Evolutionary conservation across 805 yeast genomes (phyloP).

Genomic region (Candida silvicultrix): DNA sequence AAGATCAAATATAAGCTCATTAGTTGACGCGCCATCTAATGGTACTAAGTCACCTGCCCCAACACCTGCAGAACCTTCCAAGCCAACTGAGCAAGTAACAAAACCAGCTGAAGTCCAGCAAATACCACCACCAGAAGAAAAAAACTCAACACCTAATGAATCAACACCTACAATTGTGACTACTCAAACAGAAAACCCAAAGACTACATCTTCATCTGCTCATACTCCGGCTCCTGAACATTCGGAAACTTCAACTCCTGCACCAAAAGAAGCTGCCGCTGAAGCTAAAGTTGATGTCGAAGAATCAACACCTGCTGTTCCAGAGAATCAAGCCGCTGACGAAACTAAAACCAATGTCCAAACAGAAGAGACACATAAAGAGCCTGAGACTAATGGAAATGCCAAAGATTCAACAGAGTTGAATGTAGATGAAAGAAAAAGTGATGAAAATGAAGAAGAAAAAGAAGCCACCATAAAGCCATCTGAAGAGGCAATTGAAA

Average conservation of each 20-base stretch:
- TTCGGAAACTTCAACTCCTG: slow-evolving; percentile 5
- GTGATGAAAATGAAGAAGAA: slow-evolving; percentile 3
- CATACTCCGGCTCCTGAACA: too few relatives aligned
- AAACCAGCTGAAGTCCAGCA: neutral
- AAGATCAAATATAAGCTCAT: slow-evolving; percentile 1
- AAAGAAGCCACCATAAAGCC: slow-evolving; percentile 18
- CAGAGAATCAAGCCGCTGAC: neutral
- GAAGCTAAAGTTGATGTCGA: neutral
- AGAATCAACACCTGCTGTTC: neutral
- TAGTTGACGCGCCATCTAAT: slow-evolving; percentile 3
- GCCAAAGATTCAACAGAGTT: slow-evolving; percentile 1
- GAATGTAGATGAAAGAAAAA: neutral
- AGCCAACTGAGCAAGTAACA: neutral
- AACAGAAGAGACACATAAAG: slow-evolving; percentile 7
- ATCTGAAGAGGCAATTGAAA: slow-evolving; percentile 19
- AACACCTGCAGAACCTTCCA: slow-evolving; percentile 2
- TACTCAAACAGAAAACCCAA: slow-evolving; percentile 1
- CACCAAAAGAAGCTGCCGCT: slow-evolving; percentile 3
- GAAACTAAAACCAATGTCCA: neutral
- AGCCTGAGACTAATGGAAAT: slow-evolving; percentile 3
- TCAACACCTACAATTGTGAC: slow-evolving; percentile 5
- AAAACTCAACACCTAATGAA: neutral
- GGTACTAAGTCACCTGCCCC: slow-evolving; percentile 26
- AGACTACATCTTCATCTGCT: slow-evolving; percentile 3
- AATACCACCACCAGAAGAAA: neutral